These are phyloP conservation scores for Dactylellina sp. DNA, from an alignment of 2,329 filamentous ascomycete species.

Conservation along the genomic window DNA sequence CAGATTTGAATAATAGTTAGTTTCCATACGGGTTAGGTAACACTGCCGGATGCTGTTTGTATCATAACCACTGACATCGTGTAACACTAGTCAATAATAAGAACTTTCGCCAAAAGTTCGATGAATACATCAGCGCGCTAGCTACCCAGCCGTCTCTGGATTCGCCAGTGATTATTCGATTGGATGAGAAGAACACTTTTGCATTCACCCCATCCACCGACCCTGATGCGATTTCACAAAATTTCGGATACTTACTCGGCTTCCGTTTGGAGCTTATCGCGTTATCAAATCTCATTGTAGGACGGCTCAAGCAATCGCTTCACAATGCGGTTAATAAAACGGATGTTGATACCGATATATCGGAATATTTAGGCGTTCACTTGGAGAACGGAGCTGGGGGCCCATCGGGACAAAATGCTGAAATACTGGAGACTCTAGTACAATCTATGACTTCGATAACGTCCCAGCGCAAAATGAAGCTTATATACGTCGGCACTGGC, in stretches of 20 bases:
- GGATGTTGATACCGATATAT: slow-evolving; percentile 32
- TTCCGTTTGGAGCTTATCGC: slow-evolving; percentile 65
- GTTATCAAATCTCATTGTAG: slow-evolving; percentile 63
- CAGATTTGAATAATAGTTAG: not conserved
- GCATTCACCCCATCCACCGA: slow-evolving; percentile 61
- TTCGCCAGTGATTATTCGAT: not conserved
- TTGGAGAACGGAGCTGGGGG: slow-evolving; percentile 66
- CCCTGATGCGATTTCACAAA: slow-evolving; percentile 66
- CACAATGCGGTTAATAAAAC: not conserved
- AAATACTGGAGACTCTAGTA: not conserved
- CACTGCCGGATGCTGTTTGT: not conserved
- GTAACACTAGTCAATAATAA: not conserved
- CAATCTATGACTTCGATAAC: not conserved
- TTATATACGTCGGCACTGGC: slow-evolving; percentile 63
- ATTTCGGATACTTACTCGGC: slow-evolving; percentile 65
- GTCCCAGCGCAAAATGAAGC: not conserved
- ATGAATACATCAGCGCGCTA: not conserved
- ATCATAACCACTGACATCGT: not conserved
- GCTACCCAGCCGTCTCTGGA: not conserved
- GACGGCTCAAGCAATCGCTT: slow-evolving; percentile 62
- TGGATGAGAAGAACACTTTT: slow-evolving; percentile 6
- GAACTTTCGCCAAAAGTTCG: not conserved
- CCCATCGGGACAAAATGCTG: not conserved
- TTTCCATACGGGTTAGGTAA: not conserved
- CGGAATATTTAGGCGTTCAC: slow-evolving; percentile 65